Conservation (phyloP, 2,329 filamentous ascomycete species). For the Verticillium dahliae region DNA sequence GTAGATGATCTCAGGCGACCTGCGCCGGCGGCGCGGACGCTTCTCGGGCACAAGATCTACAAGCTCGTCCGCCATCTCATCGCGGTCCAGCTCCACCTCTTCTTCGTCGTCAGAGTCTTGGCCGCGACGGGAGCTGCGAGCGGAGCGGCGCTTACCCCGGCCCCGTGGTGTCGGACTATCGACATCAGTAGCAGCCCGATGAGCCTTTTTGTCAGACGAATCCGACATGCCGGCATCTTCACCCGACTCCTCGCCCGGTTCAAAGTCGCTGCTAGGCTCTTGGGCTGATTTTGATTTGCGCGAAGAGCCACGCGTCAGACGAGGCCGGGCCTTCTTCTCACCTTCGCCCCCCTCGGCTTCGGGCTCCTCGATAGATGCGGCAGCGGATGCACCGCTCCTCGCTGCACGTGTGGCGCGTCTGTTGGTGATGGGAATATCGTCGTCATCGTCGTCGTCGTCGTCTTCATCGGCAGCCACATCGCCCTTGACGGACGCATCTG, state of each 20-base stretch:
- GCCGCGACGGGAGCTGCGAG: constrained; percentile 39
- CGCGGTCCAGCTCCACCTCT: constrained; percentile 51
- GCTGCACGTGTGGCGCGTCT: constrained; percentile 34
- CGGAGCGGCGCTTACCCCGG: constrained; percentile 32
- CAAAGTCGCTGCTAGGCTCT: constrained; percentile 55
- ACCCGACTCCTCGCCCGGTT: constrained; percentile 52
- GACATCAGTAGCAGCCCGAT: constrained; percentile 33
- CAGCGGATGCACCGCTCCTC: constrained; percentile 21
- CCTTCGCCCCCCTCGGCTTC: constrained; percentile 13
- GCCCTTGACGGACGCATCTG: constrained; percentile 23
- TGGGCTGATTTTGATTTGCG: constrained; percentile 40
- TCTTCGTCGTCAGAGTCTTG: constrained; percentile 51
- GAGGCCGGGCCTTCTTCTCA: constrained; percentile 25
- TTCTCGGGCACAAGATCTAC: constrained; percentile 54
- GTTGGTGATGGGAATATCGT: constrained; percentile 38
- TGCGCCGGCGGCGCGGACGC: constrained; percentile 36
- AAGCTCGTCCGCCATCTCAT: constrained; percentile 61
- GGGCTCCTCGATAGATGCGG: constrained; percentile 20
- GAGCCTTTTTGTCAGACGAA: constrained; percentile 24
- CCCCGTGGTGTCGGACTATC: constrained; percentile 46
- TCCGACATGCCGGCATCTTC: constrained; percentile 40
- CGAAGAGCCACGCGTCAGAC: constrained; percentile 39
- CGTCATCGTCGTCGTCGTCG: constrained; percentile 36
- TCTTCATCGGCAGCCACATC: constrained; percentile 17
- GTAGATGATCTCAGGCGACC: constrained; percentile 53